Evolutionary conservation across 495 filamentous ascomycete species (phyloP).

Genomic region (Xylaria intraflava): DNA sequence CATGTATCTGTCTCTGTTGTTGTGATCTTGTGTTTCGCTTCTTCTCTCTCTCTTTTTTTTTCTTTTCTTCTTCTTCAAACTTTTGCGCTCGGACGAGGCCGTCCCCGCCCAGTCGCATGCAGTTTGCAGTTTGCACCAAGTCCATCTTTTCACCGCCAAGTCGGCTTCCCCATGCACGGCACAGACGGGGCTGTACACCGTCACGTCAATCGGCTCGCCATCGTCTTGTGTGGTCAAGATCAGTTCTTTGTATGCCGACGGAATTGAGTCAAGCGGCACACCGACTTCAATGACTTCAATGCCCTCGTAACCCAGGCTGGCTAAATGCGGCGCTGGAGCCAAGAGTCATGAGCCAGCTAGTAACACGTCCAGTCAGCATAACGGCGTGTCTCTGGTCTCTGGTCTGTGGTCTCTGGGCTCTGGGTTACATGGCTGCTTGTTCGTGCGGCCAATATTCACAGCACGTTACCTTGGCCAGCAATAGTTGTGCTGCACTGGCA

Average conservation of each 20-base stretch:
- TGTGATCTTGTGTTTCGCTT: not conserved
- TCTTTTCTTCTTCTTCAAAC: not conserved
- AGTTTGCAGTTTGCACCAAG: not conserved
- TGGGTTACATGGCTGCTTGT: no score
- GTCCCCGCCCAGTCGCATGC: conserved; percentile 2
- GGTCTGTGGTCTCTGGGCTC: no score
- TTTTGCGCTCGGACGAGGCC: not conserved
- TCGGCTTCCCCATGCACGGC: not conserved
- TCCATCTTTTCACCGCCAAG: not conserved
- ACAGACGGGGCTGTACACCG: conserved; percentile 1
- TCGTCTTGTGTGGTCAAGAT: not conserved
- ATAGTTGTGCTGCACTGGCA: no score
- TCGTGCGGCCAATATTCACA: no score
- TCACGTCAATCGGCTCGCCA: not conserved
- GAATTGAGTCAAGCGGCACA: conserved; percentile 9
- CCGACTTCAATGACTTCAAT: conserved; percentile 7
- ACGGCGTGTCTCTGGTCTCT: no score
- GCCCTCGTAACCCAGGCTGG: not conserved
- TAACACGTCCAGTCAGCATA: no score
- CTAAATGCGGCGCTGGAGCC: not conserved
- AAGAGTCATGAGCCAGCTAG: not conserved
- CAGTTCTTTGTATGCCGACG: not conserved
- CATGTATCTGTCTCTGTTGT: not conserved
- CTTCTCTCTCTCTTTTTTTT: not conserved
- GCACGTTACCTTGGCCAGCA: no score